Conservation (phyloP, 2,329 filamentous ascomycete genomes). For the Chaetomiaceae sp. region DNA sequence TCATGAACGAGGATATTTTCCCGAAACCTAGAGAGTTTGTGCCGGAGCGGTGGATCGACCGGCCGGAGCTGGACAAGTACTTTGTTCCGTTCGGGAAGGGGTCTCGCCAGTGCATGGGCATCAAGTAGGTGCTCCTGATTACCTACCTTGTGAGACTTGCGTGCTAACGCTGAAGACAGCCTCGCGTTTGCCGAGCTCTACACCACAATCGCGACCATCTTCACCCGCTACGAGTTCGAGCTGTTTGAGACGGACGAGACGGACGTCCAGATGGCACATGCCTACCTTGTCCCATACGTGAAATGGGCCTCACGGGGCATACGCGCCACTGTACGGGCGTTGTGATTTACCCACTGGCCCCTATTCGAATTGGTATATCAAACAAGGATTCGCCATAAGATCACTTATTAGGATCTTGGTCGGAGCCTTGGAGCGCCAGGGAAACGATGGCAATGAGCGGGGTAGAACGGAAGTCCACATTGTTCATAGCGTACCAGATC, state of each 20-base stretch:
- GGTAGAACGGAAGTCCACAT: too few species aligned
- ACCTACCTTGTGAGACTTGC: too few species aligned
- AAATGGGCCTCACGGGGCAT: neutral
- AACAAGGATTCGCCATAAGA: too few species aligned
- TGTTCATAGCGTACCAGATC: too few species aligned
- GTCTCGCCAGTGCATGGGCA: conserved; percentile 24
- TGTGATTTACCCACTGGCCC: too few species aligned
- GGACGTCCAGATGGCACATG: neutral
- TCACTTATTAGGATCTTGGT: too few species aligned
- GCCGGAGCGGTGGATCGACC: conserved; percentile 18
- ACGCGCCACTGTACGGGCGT: neutral
- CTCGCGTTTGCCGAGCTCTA: conserved; percentile 26
- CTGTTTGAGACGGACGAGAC: conserved; percentile 26
- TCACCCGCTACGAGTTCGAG: conserved; percentile 25
- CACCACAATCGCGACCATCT: conserved; percentile 20
- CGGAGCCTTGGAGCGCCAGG: too few species aligned
- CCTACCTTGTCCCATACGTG: neutral
- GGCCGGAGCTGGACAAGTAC: conserved; percentile 20
- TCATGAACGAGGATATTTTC: conserved; percentile 12
- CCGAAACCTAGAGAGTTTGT: conserved; percentile 11
- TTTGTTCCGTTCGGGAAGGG: conserved; percentile 25
- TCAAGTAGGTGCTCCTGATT: conserved; percentile 26
- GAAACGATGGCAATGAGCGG: too few species aligned
- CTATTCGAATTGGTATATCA: too few species aligned
- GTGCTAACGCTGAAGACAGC: conserved; percentile 4